Evolutionary conservation across 441 rosid species (phyloP).

Genomic region (Erysimum cheiri): DNA sequence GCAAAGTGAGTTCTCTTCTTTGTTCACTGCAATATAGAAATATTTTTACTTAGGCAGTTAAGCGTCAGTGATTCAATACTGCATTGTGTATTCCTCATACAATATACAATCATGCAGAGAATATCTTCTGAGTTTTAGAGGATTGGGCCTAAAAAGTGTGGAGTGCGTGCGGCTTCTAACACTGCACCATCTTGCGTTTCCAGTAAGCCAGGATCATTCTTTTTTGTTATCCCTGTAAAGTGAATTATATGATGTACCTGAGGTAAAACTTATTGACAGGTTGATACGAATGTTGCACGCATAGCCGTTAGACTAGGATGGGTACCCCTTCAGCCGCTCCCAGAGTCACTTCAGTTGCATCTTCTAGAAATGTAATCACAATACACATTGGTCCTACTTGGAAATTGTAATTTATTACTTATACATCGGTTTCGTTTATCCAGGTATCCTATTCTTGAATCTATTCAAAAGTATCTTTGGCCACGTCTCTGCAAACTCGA

Average conservation of each 20-base stretch:
- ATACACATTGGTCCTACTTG: constrained; percentile 20
- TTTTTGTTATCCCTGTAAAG: constrained; percentile 7
- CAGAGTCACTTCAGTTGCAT: constrained; percentile 79
- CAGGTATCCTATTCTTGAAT: constrained; percentile 73
- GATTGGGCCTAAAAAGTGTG: constrained; percentile 74
- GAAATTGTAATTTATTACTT: constrained; percentile 24
- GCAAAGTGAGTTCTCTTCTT: constrained; percentile 55
- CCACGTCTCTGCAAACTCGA: constrained; percentile 75
- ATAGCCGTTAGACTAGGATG: constrained; percentile 80
- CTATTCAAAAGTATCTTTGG: constrained; percentile 75
- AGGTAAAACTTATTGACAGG: constrained; percentile 47
- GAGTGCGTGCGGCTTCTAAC: constrained; percentile 83
- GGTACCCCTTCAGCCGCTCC: constrained; percentile 80
- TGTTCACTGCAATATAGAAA: neutral
- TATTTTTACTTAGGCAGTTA: constrained; percentile 8
- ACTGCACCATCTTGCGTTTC: constrained; percentile 80
- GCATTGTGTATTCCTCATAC: neutral
- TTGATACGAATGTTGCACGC: constrained; percentile 80
- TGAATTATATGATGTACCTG: constrained; percentile 31
- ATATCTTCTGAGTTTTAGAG: constrained; percentile 67
- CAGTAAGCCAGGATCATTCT: constrained; percentile 51
- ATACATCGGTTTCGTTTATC: constrained; percentile 23
- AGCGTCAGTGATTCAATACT: constrained; percentile 12
- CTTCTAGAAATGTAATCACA: constrained; percentile 64
- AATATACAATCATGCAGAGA: constrained; percentile 49